Percentiles rank a stretch among this genome's conserved stretches.
These are phyloP conservation scores for Sporothrix sp. DNA, from an alignment of 2,329 filamentous ascomycete genomes.

Conservation along the genomic window DNA sequence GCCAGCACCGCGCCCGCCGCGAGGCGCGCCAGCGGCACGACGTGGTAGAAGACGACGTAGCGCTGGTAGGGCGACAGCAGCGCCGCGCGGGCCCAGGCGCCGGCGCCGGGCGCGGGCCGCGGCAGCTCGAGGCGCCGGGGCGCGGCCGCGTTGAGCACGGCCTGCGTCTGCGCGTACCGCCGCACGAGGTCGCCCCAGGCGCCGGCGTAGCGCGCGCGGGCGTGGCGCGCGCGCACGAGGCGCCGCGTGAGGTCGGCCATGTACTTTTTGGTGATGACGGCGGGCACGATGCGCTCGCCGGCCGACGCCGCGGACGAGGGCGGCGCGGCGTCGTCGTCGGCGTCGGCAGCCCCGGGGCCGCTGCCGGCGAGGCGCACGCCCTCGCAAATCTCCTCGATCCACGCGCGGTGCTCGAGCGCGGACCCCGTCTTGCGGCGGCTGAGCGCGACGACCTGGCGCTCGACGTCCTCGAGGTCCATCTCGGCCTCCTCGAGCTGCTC, in stretches of 20 bases:
- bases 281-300: constrained; percentile 50
- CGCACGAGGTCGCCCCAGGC: constrained; percentile 77
- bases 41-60: constrained; percentile 64
- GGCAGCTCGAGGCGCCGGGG: constrained; percentile 75
- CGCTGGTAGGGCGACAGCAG: constrained; percentile 73
- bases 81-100: constrained; percentile 43
- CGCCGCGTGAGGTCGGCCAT: constrained; percentile 80
- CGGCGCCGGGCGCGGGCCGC: constrained; percentile 42
- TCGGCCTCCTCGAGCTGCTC: constrained; percentile 83
- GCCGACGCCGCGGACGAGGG: constrained; percentile 29
- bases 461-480: constrained; percentile 67
- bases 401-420: constrained; percentile 69
- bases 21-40: constrained; percentile 60
- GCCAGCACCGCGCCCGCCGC: constrained; percentile 57
- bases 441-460: constrained; percentile 70
- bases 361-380: constrained; percentile 59
- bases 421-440: constrained; percentile 71
- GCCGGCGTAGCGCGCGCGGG: constrained; percentile 69
- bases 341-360: constrained; percentile 34
- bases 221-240: constrained; percentile 71
- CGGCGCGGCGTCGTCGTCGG: not conserved
- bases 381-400: constrained; percentile 91
- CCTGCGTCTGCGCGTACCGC: constrained; percentile 64
- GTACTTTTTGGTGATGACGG: constrained; percentile 86
- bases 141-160: constrained; percentile 71